Base-by-base conservation (phyloP, 176 grass and related monocot genomes). In the Urochloa ruziziensis region DNA sequence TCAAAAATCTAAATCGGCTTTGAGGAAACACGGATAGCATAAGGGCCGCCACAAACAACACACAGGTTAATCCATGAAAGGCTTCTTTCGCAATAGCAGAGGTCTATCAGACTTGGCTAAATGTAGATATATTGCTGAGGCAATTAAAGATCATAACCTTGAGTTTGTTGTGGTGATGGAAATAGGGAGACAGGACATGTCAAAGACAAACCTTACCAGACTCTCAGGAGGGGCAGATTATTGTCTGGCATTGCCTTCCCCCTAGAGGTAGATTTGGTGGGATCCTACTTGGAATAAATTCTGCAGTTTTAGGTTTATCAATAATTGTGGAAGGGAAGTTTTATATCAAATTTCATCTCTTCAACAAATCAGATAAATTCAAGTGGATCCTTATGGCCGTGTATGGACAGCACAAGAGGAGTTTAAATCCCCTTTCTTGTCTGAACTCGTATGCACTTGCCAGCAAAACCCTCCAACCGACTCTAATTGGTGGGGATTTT, bases 11-110 rank as follows among this genome's bases (percentile, higher is more conserved):
- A 25, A 25, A 3, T 3, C 8, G 0, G 9, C 8, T 1, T 11
- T 9, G 0, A 25, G 5, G 3, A 58, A n/a, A 23, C 7, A 27
- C 8, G 1, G 1, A 11, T 0, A 5, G 6, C 4, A 23, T 1
- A 27, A 59, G n/a, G n/a, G n/a, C n/a, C n/a, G n/a, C n/a, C n/a
- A n/a, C n/a, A n/a, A n/a, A n/a, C n/a, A n/a, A n/a, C n/a, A 5
- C 8, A 12, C n/a, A 12, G 0, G 19, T 52, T 52, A 19, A 1
- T 14, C 4, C 49, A 19, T 52, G 48, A 51, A 51, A 18, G 48
- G 15, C 3, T 5, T 51, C 17, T 51, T 4, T 19, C 19, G 48
- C 4, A 51, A 51, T 51, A 58, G n/a, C n/a, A 58, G 6, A 58
- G 5, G 23, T 58, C 23, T 58, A 2, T 56, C 23, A 5, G n/a